Evolutionary conservation across 495 filamentous ascomycete genomes (phyloP).

Genomic region (Durotheca rogersii): DNA sequence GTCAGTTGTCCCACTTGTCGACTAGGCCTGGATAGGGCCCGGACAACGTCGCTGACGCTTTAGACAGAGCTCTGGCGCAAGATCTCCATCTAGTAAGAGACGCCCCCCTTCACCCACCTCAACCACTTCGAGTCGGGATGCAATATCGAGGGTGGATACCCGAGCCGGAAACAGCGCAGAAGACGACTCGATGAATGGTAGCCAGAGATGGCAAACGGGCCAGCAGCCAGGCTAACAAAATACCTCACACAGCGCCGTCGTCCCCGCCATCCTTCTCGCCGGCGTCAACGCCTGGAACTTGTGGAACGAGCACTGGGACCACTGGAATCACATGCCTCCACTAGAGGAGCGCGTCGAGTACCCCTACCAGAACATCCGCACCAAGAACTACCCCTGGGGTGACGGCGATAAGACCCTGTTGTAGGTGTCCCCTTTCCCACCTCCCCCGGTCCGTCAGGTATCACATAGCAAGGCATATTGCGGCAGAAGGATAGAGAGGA

Average conservation of each 20-base stretch:
- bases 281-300: constrained; percentile 79
- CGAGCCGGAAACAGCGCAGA: too few relatives aligned
- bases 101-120: constrained; percentile 4
- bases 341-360: constrained; percentile 88
- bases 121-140: too few relatives aligned
- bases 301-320: constrained; percentile 95
- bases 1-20: constrained; percentile 49
- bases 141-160: constrained; percentile 26
- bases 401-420: constrained; percentile 77
- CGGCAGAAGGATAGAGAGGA: constrained; percentile 6
- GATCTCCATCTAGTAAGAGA: constrained; percentile 82
- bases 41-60: constrained; percentile 8
- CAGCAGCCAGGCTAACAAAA: constrained; percentile 21
- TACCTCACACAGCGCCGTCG: constrained; percentile 55
- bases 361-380: constrained; percentile 89
- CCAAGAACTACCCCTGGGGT: constrained; percentile 88
- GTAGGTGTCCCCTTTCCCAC: constrained; percentile 35
- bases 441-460: too few relatives aligned
- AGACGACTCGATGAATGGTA: too few relatives aligned
- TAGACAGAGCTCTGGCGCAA: constrained; percentile 85
- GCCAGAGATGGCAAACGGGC: not conserved
- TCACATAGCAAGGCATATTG: too few relatives aligned
- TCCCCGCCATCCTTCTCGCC: constrained; percentile 69
- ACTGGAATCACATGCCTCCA: constrained; percentile 81
- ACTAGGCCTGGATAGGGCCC: not conserved